These are phyloP conservation scores for Medicago arabica DNA, from an alignment of 306 rosid species.

Conservation along the genomic window DNA sequence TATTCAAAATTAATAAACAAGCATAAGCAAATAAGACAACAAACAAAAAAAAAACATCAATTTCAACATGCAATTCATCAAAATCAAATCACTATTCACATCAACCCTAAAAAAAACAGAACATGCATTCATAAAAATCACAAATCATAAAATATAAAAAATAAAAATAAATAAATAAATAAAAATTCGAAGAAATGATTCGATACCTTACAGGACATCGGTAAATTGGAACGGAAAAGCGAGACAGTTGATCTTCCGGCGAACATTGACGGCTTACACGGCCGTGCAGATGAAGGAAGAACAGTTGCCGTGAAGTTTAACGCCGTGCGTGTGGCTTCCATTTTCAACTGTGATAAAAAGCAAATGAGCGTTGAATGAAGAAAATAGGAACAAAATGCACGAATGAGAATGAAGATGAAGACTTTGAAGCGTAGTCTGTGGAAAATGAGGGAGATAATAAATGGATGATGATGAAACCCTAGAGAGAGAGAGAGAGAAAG, in stretches of 20 bases:
- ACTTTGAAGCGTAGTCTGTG: constrained; percentile 20
- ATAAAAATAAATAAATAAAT: not conserved
- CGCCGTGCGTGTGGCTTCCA: constrained; percentile 59
- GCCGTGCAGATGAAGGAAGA: constrained; percentile 51
- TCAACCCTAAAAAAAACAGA: constrained; percentile 5
- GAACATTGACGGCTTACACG: constrained; percentile 36
- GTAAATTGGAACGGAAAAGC: constrained; percentile 48
- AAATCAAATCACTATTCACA: not conserved
- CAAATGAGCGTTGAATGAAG: constrained; percentile 8
- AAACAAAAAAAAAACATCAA: not conserved
- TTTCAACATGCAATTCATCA: constrained; percentile 11
- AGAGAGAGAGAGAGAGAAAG: constrained; percentile 40
- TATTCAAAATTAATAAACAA: no score
- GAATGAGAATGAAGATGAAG: not conserved
- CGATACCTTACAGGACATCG: constrained; percentile 58
- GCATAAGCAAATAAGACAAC: no score
- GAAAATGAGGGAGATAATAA: constrained; percentile 2
- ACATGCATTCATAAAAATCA: not conserved
- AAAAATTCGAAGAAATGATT: constrained; percentile 27
- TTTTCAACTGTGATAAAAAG: constrained; percentile 44
- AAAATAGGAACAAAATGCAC: not conserved
- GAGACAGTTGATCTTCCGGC: constrained; percentile 47
- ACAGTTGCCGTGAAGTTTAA: constrained; percentile 39
- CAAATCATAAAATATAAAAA: not conserved
- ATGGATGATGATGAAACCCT: constrained; percentile 21